Percentiles rank a stretch among this genome's conserved stretches.
phyloP scores from a whole-genome alignment of 805 yeast species.

The Ogataea allantospora region DNA sequence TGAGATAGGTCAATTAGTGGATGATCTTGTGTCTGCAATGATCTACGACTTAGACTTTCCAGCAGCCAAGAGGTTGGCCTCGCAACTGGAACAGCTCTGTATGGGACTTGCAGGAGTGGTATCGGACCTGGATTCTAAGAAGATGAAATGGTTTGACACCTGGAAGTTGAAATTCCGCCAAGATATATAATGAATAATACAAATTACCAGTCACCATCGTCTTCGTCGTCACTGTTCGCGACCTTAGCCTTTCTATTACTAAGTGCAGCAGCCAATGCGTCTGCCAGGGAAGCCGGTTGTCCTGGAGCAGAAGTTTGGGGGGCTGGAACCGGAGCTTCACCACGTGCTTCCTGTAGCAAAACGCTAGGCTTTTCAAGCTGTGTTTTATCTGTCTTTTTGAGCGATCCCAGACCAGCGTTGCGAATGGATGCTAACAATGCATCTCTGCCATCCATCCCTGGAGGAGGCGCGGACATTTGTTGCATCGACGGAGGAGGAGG shows the following conservation, averaged over 20 bases:
- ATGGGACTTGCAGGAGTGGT: conserved; percentile 38
- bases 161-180: conserved; percentile 49
- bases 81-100: conserved; percentile 22
- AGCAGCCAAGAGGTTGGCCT: conserved; percentile 28
- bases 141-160: conserved; percentile 55
- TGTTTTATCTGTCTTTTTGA: conserved; percentile 78
- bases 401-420: conserved; percentile 66
- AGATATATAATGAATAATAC: conserved; percentile 6
- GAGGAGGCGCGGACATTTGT: conserved; percentile 19
- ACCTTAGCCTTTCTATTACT: conserved; percentile 81
- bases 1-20: conserved; percentile 46
- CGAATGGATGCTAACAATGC: conserved; percentile 86
- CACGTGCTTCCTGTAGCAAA: conserved; percentile 66
- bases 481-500: conserved; percentile 16
- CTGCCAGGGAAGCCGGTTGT: conserved; percentile 69
- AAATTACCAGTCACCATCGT: conserved; percentile 67
- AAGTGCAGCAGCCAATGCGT: conserved; percentile 85
- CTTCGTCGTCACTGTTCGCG: conserved; percentile 77
- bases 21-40: conserved; percentile 56
- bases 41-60: conserved; percentile 45
- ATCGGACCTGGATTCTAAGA: conserved; percentile 49
- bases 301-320: conserved; percentile 38
- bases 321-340: conserved; percentile 46
- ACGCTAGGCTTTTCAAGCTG: conserved; percentile 80
- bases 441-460: conserved; percentile 54